phyloP scores from a whole-genome alignment of 179 eudicot species.

The Patellifolia procumbens region DNA sequence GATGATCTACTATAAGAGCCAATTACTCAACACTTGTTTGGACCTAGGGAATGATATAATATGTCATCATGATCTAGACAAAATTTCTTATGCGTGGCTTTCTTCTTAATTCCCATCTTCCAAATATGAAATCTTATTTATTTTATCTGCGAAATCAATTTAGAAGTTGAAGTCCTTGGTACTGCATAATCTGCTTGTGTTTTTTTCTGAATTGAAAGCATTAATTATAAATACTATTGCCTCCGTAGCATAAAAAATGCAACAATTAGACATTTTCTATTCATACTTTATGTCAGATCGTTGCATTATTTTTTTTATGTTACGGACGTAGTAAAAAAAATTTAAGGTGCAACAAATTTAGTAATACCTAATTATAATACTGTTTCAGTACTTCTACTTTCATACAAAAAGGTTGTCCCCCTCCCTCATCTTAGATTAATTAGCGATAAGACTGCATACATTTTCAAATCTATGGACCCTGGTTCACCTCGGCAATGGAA shows the following conservation, averaged over 20 bases:
- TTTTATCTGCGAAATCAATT: neutral
- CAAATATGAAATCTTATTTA: neutral
- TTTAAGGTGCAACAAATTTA: too few species aligned
- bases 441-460: neutral
- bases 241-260: too few species aligned
- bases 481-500: neutral
- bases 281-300: too few species aligned
- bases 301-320: too few species aligned
- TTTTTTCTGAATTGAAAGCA: neutral
- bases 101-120: neutral
- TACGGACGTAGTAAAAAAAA: too few species aligned
- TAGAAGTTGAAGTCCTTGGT: neutral
- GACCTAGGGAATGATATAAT: neutral
- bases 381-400: too few species aligned
- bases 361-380: too few species aligned
- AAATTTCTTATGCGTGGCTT: neutral
- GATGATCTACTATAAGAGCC: too few species aligned
- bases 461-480: neutral
- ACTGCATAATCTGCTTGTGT: slow-evolving; percentile 1
- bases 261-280: too few species aligned
- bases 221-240: too few species aligned
- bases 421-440: neutral
- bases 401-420: neutral
- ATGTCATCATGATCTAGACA: neutral
- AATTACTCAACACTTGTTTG: too few species aligned